A percentile compares a stretch with the other conserved stretches of the same genome.
Conservation (phyloP, 306 rosid genomes). For the Castanopsis chinensis region DNA sequence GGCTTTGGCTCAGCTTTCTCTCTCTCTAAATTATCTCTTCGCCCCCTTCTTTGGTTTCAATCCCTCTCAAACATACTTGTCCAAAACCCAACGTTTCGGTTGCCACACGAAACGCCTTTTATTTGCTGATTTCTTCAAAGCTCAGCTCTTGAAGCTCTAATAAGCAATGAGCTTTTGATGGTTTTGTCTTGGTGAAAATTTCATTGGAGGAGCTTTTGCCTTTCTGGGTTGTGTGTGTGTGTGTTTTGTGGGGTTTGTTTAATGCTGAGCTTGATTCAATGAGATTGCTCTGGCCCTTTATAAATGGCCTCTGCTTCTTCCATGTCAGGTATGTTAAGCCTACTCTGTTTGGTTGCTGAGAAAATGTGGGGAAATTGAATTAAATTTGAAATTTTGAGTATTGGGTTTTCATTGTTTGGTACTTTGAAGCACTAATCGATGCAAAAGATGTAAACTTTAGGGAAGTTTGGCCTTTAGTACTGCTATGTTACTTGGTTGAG, state of each 20-base stretch:
- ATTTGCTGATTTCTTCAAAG: constrained; percentile 8
- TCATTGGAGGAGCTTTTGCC: constrained; percentile 12
- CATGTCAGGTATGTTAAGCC: constrained; percentile 67
- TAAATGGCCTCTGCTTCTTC: constrained; percentile 87
- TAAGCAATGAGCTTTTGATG: constrained; percentile 11
- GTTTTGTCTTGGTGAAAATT: constrained; percentile 9
- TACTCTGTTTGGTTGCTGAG: constrained; percentile 14
- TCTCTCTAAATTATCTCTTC: constrained; percentile 50
- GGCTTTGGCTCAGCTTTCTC: constrained; percentile 65
- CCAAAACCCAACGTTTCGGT: constrained; percentile 20
- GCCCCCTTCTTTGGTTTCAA: constrained; percentile 41
- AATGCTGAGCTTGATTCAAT: constrained; percentile 67
- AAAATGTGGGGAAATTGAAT: constrained; percentile 26
- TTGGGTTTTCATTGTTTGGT: constrained; percentile 4
- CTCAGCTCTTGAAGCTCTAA: constrained; percentile 15
- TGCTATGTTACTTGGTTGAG: constrained; percentile 10
- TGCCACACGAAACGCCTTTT: constrained; percentile 2
- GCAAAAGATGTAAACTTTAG: neutral
- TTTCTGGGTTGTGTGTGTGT: neutral
- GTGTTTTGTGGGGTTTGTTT: constrained; percentile 27
- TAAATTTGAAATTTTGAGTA: constrained; percentile 1
- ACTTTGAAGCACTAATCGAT: neutral
- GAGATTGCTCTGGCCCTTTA: constrained; percentile 54
- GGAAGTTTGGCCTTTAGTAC: constrained; percentile 5
- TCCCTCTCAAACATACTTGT: constrained; percentile 37